These are phyloP conservation scores for Rubus parviflorus DNA, from an alignment of 306 rosid species.

Conservation along the genomic window DNA sequence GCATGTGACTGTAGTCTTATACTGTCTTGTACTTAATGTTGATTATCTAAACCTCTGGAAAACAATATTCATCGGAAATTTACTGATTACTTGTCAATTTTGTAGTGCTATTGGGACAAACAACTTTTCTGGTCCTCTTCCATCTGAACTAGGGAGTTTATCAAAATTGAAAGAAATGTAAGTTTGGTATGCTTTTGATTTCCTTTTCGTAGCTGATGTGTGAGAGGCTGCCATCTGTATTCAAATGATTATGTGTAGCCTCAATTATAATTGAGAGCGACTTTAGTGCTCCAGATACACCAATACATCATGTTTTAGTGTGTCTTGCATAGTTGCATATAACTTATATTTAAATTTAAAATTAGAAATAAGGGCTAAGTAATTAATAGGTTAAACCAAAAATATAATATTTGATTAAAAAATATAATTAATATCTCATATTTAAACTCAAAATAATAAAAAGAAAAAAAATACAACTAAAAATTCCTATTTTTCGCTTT, in stretches of 20 bases:
- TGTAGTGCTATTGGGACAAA: conserved; percentile 52
- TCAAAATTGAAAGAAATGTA: conserved; percentile 52
- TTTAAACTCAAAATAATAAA: too few relatives aligned
- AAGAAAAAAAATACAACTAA: too few relatives aligned
- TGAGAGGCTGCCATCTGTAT: background rate
- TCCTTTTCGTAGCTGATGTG: background rate
- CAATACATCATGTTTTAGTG: too few relatives aligned
- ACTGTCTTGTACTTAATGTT: background rate
- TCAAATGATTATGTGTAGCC: background rate
- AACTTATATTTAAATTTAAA: too few relatives aligned
- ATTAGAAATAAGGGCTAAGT: too few relatives aligned
- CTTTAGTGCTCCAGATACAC: too few relatives aligned
- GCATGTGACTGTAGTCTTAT: background rate
- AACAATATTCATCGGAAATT: background rate
- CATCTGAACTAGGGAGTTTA: conserved; percentile 68
- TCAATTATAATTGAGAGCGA: too few relatives aligned
- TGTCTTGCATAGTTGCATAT: too few relatives aligned
- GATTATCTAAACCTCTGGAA: background rate
- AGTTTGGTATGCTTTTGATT: conserved; percentile 28
- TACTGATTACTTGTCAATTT: conserved; percentile 15
- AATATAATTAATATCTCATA: too few relatives aligned
- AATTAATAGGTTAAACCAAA: too few relatives aligned
- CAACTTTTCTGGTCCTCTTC: conserved; percentile 75
- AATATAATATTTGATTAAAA: too few relatives aligned
- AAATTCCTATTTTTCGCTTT: too few relatives aligned